Base-by-base conservation (phyloP, 768 basidiomycete genomes). In the Gymnopilus junonius region DNA sequence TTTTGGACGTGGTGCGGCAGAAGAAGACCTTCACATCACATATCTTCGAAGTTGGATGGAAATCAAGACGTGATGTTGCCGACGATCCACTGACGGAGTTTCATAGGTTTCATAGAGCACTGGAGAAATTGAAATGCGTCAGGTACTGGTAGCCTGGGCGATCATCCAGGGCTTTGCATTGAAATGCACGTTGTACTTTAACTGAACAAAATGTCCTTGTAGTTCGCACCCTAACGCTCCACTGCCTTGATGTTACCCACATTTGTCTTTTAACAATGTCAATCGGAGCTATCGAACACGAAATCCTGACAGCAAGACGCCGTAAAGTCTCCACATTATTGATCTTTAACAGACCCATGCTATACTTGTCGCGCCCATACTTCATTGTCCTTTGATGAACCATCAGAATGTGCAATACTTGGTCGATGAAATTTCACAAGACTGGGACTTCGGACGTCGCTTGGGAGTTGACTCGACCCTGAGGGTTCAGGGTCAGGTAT, bases 401-500 rank as follows among this genome's bases (percentile, higher is more conserved):
- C 29, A 51, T 32, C 29, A 51, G 10, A 48, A 48, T 45, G 14
- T 25, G 48, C 48, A 32, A 51, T 51, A 32, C 29, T 20, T 46
- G 23, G 45, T 46, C 23, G 14, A 46, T 46, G 34, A 55, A 37
- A 25, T 20, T 37, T 51, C 29, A 11, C 31, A 31, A n/a, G 15
- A 10, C 48, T 29, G 15, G 17, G 25, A 48, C 40, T 42, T 42
- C 21, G 10, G 45, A 48, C 45, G 11, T 27, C 45, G 11, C 45
- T 2, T 48, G 15, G 14, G 25, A 27, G 17, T 31, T 32, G 29
- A 29, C 27, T 25, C 46, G 25, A 8, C 15, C 21, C 42, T 27
- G 32, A 8, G 23, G 42, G 35, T 11, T 54, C 14, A 31, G 20
- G 23, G 29, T 60, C 59, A 45, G 12, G 35, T 67, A 67, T 64